Conservation (phyloP, 2,329 filamentous ascomycete species). For the Paecilomyces fulvus region DNA sequence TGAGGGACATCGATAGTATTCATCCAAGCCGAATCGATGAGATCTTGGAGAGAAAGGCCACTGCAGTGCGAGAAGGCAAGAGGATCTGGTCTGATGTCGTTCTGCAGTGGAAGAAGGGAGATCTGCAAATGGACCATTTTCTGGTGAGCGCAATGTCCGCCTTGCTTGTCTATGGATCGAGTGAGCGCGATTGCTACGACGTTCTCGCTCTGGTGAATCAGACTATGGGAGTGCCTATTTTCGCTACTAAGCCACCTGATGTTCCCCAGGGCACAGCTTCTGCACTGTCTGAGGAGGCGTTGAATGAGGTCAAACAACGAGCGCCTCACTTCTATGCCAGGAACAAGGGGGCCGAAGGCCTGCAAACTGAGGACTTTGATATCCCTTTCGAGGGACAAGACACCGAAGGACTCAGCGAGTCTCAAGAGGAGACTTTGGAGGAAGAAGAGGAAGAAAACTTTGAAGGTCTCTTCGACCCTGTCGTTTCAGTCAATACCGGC, state of each 20-base stretch:
- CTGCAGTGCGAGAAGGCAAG: constrained; percentile 57
- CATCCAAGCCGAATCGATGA: constrained; percentile 20
- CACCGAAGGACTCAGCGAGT: constrained; percentile 6
- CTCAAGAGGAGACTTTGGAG: constrained; percentile 5
- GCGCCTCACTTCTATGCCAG: constrained; percentile 12
- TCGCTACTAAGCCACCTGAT: constrained; percentile 17
- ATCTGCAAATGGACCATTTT: constrained; percentile 65
- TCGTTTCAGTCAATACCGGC: constrained; percentile 7
- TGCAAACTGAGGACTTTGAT: constrained; percentile 1
- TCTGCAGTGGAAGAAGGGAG: constrained; percentile 63
- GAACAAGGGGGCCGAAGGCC: not conserved
- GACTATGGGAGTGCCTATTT: constrained; percentile 62
- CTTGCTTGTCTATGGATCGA: constrained; percentile 57
- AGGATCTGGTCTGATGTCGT: constrained; percentile 75
- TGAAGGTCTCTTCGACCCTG: constrained; percentile 29
- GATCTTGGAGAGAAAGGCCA: constrained; percentile 18
- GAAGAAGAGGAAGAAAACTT: constrained; percentile 20
- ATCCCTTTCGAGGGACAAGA: constrained; percentile 6
- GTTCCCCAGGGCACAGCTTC: constrained; percentile 1
- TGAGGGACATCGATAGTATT: constrained; percentile 20
- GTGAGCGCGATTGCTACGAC: constrained; percentile 57
- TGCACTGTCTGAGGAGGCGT: not conserved
- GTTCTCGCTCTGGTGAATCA: constrained; percentile 70
- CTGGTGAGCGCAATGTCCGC: constrained; percentile 75
- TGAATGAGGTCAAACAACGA: constrained; percentile 8